Percentiles rank a stretch among this genome's conserved stretches.
phyloP scores from a whole-genome alignment of 2,329 filamentous ascomycete species.

The Exophiala xenobiotica region DNA sequence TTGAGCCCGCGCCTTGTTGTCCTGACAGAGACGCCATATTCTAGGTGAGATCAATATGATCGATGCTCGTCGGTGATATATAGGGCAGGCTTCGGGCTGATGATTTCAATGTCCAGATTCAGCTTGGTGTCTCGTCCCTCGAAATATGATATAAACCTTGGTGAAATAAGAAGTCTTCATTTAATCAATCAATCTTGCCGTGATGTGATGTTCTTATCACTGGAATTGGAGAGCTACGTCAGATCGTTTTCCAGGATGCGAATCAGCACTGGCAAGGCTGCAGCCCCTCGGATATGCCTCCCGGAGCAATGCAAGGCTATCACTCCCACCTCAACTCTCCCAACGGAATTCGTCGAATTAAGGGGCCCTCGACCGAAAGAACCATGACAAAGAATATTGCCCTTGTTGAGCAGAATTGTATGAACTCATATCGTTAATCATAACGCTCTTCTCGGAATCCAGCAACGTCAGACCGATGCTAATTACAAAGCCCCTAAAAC shows the following conservation, averaged over 20 bases:
- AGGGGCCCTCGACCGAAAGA: no score
- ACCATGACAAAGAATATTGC: background rate
- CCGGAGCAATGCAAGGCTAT: background rate
- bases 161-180: background rate
- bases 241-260: background rate
- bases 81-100: no score
- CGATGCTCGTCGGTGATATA: background rate
- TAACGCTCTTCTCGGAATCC: background rate
- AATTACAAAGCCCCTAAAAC: background rate
- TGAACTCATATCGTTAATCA: background rate
- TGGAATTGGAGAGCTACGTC: background rate
- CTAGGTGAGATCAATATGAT: no score
- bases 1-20: slow-evolving; percentile 1
- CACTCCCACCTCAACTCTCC: background rate
- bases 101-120: no score
- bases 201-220: background rate
- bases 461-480: background rate
- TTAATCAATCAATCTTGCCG: background rate
- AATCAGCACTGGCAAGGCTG: background rate
- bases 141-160: no score
- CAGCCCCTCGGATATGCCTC: background rate
- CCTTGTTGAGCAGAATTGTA: background rate
- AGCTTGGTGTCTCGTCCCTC: no score
- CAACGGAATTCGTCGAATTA: no score
- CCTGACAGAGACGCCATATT: slow-evolving; percentile 3